Conservation (phyloP, 257 asterid genomes). For the Mentha longifolia region DNA sequence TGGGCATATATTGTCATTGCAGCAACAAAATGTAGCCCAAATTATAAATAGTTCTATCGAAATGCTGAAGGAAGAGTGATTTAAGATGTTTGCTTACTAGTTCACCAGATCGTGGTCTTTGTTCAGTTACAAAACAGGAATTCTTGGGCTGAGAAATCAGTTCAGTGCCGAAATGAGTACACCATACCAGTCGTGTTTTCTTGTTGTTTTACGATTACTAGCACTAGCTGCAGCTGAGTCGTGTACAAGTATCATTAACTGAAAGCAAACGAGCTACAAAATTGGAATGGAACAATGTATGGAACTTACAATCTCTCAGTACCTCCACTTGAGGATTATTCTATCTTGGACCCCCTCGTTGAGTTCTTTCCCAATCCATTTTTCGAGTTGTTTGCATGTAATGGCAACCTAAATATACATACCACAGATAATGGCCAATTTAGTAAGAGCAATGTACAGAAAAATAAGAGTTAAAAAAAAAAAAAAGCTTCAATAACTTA, state of each 20-base stretch:
- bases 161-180: constrained; percentile 29
- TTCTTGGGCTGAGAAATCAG: constrained; percentile 17
- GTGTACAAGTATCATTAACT: neutral
- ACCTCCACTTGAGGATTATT: neutral
- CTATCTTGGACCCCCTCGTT: neutral
- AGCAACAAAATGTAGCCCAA: neutral
- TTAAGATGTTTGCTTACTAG: neutral
- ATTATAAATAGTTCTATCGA: neutral
- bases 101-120: neutral
- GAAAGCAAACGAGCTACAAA: neutral
- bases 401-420: too few species aligned
- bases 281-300: neutral
- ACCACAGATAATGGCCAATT: neutral
- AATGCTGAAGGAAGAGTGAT: neutral
- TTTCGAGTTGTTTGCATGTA: neutral
- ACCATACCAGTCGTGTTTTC: constrained; percentile 20
- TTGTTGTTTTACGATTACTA: neutral
- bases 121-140: constrained; percentile 22
- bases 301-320: neutral
- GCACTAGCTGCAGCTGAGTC: neutral
- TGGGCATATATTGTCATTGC: neutral
- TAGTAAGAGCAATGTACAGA: neutral
- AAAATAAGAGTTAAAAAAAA: too few species aligned
- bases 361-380: neutral
- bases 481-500: too few species aligned